Evolutionary conservation across 805 yeast species (phyloP).

Genomic region (Pichia heedii): DNA sequence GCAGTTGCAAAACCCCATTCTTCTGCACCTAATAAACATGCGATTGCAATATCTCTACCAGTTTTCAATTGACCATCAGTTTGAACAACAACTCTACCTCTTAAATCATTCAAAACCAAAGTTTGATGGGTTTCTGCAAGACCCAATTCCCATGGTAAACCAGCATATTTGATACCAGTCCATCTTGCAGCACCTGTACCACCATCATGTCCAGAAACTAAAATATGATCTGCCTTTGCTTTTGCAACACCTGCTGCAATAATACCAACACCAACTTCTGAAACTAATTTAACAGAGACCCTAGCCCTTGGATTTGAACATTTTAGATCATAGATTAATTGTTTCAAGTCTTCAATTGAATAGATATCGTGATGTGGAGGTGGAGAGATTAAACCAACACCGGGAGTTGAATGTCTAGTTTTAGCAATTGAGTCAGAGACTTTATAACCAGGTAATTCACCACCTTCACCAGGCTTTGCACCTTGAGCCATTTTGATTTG

Average conservation of each 20-base stretch:
- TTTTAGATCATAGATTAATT: slow-evolving; percentile 90
- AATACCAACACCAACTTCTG: slow-evolving; percentile 98
- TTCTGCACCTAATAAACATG: slow-evolving; percentile 94
- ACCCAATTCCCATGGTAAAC: slow-evolving; percentile 98
- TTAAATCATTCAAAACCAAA: slow-evolving; percentile 84
- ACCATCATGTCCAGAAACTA: slow-evolving; percentile 97
- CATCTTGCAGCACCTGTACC: slow-evolving; percentile 99
- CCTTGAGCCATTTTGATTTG: slow-evolving; percentile 99
- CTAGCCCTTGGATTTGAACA: slow-evolving; percentile 97
- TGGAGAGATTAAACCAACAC: slow-evolving; percentile 94
- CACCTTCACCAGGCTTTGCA: slow-evolving; percentile 99
- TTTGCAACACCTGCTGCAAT: slow-evolving; percentile 99
- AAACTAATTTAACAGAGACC: slow-evolving; percentile 91
- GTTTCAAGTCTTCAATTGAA: slow-evolving; percentile 96
- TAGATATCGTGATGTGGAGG: slow-evolving; percentile 99
- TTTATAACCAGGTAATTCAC: slow-evolving; percentile 93
- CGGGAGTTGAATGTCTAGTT: slow-evolving; percentile 93
- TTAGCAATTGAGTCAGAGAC: slow-evolving; percentile 83
- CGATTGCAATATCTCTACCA: slow-evolving; percentile 94
- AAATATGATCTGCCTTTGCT: slow-evolving; percentile 95
- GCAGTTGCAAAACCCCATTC: slow-evolving; percentile 98
- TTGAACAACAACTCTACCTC: slow-evolving; percentile 93
- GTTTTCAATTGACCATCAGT: slow-evolving; percentile 98
- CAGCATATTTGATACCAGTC: slow-evolving; percentile 96
- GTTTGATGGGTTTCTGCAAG: slow-evolving; percentile 98